Evolutionary conservation across 306 rosid genomes (phyloP).

Genomic region (Glycine latifolia): DNA sequence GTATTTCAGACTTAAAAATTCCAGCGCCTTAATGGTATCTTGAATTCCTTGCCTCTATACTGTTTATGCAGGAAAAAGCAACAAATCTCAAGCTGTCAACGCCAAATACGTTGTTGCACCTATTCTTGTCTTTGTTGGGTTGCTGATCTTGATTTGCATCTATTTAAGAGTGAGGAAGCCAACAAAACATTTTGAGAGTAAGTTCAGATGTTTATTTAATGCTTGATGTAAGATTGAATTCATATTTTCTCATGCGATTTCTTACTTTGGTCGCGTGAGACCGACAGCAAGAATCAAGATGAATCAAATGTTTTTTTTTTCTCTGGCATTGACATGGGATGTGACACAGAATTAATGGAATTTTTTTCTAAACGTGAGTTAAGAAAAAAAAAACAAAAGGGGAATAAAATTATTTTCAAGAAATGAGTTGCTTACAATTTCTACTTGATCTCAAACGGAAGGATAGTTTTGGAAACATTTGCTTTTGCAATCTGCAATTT

Average conservation of each 20-base stretch:
- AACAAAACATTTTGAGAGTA: conserved; percentile 25
- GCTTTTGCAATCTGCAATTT: not conserved
- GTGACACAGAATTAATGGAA: not conserved
- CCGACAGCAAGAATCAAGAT: not conserved
- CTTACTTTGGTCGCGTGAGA: not conserved
- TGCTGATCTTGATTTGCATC: conserved; percentile 40
- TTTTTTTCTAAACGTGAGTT: not conserved
- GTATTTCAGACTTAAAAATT: not conserved
- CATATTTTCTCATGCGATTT: not conserved
- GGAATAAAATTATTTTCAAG: not conserved
- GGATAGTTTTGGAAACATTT: not conserved
- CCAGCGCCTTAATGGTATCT: not conserved
- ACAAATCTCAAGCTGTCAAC: conserved; percentile 18
- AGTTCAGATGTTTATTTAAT: conserved; percentile 23
- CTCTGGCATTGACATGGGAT: not conserved
- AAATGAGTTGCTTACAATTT: not conserved
- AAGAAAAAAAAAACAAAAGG: not conserved
- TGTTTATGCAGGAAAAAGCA: conserved; percentile 45
- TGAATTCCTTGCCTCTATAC: not conserved
- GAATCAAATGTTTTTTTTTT: not conserved
- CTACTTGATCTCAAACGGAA: not conserved
- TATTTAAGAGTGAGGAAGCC: conserved; percentile 44
- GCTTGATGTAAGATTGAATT: not conserved
- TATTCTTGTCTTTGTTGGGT: conserved; percentile 31
- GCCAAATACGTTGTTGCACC: conserved; percentile 34